Percentiles rank a stretch among this genome's conserved stretches.
Evolutionary conservation across 2,329 filamentous ascomycete genomes (phyloP).

Genomic region (Onygena corvina): DNA sequence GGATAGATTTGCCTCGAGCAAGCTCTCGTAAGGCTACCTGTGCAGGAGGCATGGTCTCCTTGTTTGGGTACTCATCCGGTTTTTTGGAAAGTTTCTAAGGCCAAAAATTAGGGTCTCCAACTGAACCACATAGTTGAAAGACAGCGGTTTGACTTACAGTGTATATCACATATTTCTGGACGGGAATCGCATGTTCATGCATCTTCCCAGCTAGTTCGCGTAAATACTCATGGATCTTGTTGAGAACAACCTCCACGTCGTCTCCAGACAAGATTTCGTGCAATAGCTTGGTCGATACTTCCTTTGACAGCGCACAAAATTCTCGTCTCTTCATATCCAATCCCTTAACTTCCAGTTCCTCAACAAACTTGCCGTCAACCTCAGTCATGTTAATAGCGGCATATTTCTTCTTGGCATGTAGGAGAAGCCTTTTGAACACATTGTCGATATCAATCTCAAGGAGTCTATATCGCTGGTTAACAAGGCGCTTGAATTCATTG

Average conservation of each 20-base stretch:
- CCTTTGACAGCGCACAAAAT: constrained; percentile 90
- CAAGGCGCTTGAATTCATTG: constrained; percentile 83
- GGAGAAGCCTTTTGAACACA: constrained; percentile 78
- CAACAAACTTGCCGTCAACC: constrained; percentile 74
- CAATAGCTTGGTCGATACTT: constrained; percentile 80
- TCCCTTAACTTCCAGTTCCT: constrained; percentile 96
- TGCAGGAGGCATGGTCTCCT: constrained; percentile 88
- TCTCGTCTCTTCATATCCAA: constrained; percentile 96
- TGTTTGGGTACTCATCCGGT: constrained; percentile 87
- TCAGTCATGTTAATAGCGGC: constrained; percentile 90
- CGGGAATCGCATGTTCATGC: constrained; percentile 62
- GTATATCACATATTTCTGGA: constrained; percentile 90
- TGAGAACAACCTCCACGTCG: constrained; percentile 75
- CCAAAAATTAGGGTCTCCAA: constrained; percentile 16
- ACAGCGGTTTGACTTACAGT: constrained; percentile 42
- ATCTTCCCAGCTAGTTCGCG: constrained; percentile 74
- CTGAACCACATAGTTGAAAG: no score
- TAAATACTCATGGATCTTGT: constrained; percentile 86
- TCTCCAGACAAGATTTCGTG: constrained; percentile 91
- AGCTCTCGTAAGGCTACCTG: constrained; percentile 87
- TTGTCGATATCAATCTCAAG: constrained; percentile 98
- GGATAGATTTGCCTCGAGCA: constrained; percentile 72
- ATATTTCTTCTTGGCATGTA: constrained; percentile 99
- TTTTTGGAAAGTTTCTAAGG: constrained; percentile 74
- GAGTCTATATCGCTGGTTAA: constrained; percentile 85